Conservation (phyloP, 345 rosid genomes). For the Syzygium aqueum region DNA sequence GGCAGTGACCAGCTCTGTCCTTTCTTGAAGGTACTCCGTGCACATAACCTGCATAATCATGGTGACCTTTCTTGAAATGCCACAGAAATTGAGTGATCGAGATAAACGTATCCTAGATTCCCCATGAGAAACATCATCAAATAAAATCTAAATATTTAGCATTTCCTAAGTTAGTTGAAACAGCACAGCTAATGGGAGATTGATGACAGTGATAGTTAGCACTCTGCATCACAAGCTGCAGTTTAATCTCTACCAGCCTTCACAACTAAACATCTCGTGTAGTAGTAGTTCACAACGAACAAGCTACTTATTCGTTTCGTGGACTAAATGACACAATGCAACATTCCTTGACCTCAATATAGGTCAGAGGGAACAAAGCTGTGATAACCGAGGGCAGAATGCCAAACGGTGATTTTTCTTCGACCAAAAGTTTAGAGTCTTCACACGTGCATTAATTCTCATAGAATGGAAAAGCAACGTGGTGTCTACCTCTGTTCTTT, state of each 20-base stretch:
- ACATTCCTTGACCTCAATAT: background rate
- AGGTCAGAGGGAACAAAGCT: background rate
- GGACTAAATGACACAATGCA: background rate
- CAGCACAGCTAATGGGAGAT: background rate
- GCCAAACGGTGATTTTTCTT: background rate
- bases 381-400: background rate
- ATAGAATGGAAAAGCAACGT: background rate
- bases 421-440: background rate
- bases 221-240: background rate
- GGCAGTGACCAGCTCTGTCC: constrained; percentile 6
- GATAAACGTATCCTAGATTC: background rate
- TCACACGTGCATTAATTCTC: background rate
- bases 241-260: background rate
- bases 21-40: background rate
- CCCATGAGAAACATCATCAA: background rate
- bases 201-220: background rate
- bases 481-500: background rate
- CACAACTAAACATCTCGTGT: background rate
- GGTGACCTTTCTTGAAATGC: background rate
- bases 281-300: background rate
- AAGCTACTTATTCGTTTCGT: background rate
- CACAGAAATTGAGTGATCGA: background rate
- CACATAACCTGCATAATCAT: constrained; percentile 4
- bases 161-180: background rate
- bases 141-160: background rate